These are phyloP conservation scores for Pistacia atlantica DNA, from an alignment of 345 rosid genomes.

Conservation along the genomic window DNA sequence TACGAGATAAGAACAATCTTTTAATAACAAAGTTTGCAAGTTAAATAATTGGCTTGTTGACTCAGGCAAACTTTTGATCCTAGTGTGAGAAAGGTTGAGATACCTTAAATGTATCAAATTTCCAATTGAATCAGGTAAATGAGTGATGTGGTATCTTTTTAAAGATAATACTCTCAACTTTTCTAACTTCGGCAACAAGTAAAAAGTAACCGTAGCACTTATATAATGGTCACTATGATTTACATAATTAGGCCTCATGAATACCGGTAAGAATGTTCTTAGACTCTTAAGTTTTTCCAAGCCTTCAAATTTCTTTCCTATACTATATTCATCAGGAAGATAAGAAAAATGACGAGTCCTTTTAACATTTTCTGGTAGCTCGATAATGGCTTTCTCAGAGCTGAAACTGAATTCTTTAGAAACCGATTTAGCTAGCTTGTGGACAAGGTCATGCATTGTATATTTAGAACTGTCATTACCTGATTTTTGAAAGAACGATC, in stretches of 20 bases:
- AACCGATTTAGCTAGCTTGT: constrained; percentile 30
- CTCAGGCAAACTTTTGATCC: not conserved
- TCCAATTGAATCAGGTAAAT: constrained; percentile 17
- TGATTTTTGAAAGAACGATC: constrained; percentile 35
- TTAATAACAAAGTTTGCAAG: constrained; percentile 25
- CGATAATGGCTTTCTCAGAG: not conserved
- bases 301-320: not conserved
- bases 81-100: not conserved
- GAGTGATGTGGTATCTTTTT: not conserved
- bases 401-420: constrained; percentile 7
- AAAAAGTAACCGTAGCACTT: not conserved
- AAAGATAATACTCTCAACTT: constrained; percentile 24
- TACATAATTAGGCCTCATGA: not conserved
- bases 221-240: no score
- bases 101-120: constrained; percentile 6
- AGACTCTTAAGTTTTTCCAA: not conserved
- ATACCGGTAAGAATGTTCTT: constrained; percentile 25
- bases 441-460: not conserved
- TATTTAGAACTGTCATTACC: not conserved
- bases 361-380: not conserved
- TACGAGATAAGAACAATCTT: constrained; percentile 14
- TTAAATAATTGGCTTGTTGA: not conserved
- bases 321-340: not conserved
- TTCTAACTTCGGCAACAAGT: constrained; percentile 15
- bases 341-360: constrained; percentile 21